These are phyloP conservation scores for Cladophialophora chaetospira DNA, from an alignment of 2,329 filamentous ascomycete genomes.

Conservation along the genomic window DNA sequence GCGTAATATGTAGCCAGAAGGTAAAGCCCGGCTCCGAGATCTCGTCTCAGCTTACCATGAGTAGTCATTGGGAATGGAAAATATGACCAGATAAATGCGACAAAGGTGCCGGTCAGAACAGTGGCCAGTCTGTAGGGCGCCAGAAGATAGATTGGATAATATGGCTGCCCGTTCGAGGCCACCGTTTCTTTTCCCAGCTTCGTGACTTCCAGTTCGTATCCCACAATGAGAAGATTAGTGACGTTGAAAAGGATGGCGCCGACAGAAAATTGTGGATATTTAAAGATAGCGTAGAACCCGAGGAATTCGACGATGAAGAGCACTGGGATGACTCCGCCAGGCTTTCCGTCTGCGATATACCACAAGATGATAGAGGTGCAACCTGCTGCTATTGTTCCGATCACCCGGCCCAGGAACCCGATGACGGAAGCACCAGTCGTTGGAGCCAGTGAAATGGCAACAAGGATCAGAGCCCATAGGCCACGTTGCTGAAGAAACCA, in stretches of 20 bases:
- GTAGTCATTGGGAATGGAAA: conserved; percentile 65
- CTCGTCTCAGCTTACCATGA: conserved; percentile 66
- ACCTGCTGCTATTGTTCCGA: not conserved
- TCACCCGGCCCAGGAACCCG: conserved; percentile 9
- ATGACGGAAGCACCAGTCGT: conserved; percentile 6
- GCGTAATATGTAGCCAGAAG: conserved; percentile 71
- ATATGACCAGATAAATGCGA: conserved; percentile 12
- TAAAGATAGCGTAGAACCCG: not conserved
- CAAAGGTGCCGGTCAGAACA: conserved; percentile 9
- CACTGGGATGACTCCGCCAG: conserved; percentile 11
- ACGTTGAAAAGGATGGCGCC: conserved; percentile 62
- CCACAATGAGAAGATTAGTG: conserved; percentile 63
- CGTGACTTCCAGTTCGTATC: conserved; percentile 59
- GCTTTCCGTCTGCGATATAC: conserved; percentile 17
- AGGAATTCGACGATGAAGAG: conserved; percentile 10
- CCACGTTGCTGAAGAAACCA: conserved; percentile 13
- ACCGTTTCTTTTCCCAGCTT: conserved; percentile 10
- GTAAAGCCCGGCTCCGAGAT: conserved; percentile 68
- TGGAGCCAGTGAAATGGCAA: conserved; percentile 7
- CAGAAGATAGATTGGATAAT: conserved; percentile 17
- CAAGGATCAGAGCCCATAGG: conserved; percentile 13
- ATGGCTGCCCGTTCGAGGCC: not conserved
- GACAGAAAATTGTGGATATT: conserved; percentile 59
- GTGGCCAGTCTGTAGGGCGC: conserved; percentile 9
- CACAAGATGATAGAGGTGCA: conserved; percentile 1